phyloP scores from a whole-genome alignment of 768 basidiomycete species.

The Hericium rajendrae region DNA sequence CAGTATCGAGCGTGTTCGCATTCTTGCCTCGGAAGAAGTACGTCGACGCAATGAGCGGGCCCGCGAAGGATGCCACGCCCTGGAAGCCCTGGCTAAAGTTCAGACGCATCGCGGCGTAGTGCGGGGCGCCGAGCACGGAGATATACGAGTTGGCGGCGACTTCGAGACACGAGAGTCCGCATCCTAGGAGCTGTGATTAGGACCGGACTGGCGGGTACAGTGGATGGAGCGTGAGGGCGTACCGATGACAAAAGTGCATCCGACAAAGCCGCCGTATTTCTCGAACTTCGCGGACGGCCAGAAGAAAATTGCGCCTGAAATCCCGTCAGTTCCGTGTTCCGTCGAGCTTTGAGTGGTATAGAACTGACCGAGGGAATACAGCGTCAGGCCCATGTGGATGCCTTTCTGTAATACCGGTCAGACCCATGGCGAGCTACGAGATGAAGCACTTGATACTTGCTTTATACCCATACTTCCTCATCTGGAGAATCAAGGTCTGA shows the following conservation, averaged over 20 bases:
- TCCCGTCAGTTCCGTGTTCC: slow-evolving; percentile 13
- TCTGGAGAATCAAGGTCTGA: slow-evolving; percentile 26
- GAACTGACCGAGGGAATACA: slow-evolving; percentile 44
- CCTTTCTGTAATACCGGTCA: slow-evolving; percentile 31
- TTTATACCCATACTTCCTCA: slow-evolving; percentile 60
- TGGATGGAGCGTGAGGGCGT: slow-evolving; percentile 1
- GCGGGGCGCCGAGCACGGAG: slow-evolving; percentile 54
- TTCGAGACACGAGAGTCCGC: slow-evolving; percentile 58
- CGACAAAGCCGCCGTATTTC: slow-evolving; percentile 66
- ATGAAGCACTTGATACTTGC: slow-evolving; percentile 10
- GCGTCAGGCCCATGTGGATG: slow-evolving; percentile 48
- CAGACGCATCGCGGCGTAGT: slow-evolving; percentile 64
- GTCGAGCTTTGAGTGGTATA: slow-evolving; percentile 6
- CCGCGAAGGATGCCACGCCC: slow-evolving; percentile 63
- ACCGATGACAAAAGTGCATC: slow-evolving; percentile 65
- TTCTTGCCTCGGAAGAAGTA: slow-evolving; percentile 68
- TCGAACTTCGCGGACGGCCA: slow-evolving; percentile 66
- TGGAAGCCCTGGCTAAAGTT: slow-evolving; percentile 79
- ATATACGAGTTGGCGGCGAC: slow-evolving; percentile 80
- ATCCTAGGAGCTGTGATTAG: slow-evolving; percentile 28
- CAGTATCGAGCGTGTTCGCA: slow-evolving; percentile 49
- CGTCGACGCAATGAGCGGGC: slow-evolving; percentile 65
- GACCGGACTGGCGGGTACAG: not conserved
- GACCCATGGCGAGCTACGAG: not conserved
- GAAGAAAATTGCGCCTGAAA: slow-evolving; percentile 60